phyloP scores from a whole-genome alignment of 164 flowering plant genomes.

The Cinnamomum chago region DNA sequence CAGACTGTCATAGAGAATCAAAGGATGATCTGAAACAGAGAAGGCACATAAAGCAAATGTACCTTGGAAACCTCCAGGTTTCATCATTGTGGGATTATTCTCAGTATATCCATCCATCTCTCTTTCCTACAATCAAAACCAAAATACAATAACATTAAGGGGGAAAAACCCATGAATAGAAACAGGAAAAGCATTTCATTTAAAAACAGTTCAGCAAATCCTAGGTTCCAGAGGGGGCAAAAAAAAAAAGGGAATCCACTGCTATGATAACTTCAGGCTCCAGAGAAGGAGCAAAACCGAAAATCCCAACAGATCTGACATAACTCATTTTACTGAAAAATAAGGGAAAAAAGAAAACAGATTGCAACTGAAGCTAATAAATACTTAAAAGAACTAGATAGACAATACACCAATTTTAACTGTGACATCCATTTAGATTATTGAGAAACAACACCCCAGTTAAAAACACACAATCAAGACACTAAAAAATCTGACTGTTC shows the following conservation, averaged over 20 bases:
- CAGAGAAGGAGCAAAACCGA: not conserved
- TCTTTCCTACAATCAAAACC: slow-evolving; percentile 14
- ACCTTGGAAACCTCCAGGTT: slow-evolving; percentile 16
- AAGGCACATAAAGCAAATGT: not conserved
- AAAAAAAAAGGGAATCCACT: not conserved
- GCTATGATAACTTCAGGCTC: not conserved
- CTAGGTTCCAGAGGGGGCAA: not conserved
- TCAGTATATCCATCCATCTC: slow-evolving; percentile 69
- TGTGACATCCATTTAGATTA: not conserved
- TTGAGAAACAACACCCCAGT: not conserved
- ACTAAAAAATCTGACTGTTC: not conserved
- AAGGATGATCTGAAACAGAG: not conserved
- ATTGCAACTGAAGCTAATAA: not conserved
- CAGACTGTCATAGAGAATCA: not conserved
- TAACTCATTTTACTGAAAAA: not conserved
- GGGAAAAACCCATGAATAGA: not conserved
- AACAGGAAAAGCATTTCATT: not conserved
- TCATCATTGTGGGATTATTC: slow-evolving; percentile 47
- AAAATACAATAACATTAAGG: not conserved
- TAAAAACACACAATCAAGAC: not conserved
- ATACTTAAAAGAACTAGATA: not conserved
- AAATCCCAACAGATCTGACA: not conserved
- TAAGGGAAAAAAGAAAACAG: not conserved
- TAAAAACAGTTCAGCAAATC: not conserved
- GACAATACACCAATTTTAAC: not conserved